Evolutionary conservation across 139 green algal species (phyloP).

Genomic region (Closterium sp.): DNA sequence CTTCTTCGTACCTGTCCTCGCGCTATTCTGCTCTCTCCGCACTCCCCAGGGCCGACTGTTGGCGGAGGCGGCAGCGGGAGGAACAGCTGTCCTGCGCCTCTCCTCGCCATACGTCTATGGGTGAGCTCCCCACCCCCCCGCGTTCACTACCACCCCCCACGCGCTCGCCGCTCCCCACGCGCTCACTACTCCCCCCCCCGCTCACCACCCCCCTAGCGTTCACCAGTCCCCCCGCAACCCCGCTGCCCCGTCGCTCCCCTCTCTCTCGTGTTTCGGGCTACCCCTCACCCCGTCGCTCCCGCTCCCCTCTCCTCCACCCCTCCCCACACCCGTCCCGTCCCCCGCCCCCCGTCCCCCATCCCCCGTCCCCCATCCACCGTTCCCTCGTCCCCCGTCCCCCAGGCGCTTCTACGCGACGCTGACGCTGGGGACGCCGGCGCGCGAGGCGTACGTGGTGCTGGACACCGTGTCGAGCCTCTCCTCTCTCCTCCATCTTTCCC

Average conservation of each 20-base stretch:
- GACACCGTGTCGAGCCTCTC: too few relatives aligned
- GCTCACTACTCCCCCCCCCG: neutral
- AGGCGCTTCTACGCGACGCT: too few relatives aligned
- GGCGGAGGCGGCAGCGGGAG: neutral
- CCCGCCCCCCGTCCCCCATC: too few relatives aligned
- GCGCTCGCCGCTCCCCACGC: neutral
- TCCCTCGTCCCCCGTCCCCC: neutral
- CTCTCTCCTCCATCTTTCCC: too few relatives aligned
- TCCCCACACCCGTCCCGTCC: neutral
- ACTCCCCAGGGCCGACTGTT: neutral
- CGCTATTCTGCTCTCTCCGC: neutral
- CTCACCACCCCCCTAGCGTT: too few relatives aligned
- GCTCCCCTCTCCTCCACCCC: neutral
- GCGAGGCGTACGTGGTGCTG: too few relatives aligned
- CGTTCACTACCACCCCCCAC: neutral
- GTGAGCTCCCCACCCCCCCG: neutral
- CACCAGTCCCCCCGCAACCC: too few relatives aligned
- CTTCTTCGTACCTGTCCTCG: too few relatives aligned
- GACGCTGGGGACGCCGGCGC: too few relatives aligned
- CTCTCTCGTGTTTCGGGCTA: neutral
- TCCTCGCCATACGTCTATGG: neutral
- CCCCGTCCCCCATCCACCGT: too few relatives aligned
- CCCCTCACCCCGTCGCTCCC: neutral
- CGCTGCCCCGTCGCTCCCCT: too few relatives aligned
- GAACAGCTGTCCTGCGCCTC: neutral